phyloP scores from a whole-genome alignment of 768 basidiomycete genomes.

The Mrakia gelida region DNA sequence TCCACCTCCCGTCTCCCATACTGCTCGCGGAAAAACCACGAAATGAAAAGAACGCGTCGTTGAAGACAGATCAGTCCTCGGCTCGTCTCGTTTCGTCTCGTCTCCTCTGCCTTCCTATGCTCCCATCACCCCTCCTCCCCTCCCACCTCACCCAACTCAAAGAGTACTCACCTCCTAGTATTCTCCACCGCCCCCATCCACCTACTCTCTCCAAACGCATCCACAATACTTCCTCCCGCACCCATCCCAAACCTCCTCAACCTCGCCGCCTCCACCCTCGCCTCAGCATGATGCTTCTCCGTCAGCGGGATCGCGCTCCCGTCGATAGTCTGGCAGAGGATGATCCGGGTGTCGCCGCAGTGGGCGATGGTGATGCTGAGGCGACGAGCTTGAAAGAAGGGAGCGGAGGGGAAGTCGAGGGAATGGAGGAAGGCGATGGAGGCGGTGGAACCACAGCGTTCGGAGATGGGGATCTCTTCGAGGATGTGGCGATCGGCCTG shows the following conservation, averaged over 20 bases:
- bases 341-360: slow-evolving; percentile 69
- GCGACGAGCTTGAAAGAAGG: slow-evolving; percentile 74
- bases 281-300: slow-evolving; percentile 92
- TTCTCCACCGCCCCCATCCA: slow-evolving; percentile 96
- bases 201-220: slow-evolving; percentile 90
- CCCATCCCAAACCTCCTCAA: slow-evolving; percentile 69
- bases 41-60: not conserved
- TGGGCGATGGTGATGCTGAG: slow-evolving; percentile 85
- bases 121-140: slow-evolving; percentile 84
- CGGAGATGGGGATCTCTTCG: slow-evolving; percentile 58
- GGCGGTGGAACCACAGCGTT: slow-evolving; percentile 80
- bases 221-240: slow-evolving; percentile 71
- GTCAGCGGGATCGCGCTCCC: slow-evolving; percentile 81
- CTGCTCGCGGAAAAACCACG: not conserved
- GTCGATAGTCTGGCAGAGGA: slow-evolving; percentile 68
- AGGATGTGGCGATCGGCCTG: slow-evolving; percentile 74
- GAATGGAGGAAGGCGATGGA: slow-evolving; percentile 89
- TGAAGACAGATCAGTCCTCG: no score
- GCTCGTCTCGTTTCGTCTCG: no score
- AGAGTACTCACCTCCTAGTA: slow-evolving; percentile 74
- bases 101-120: slow-evolving; percentile 80
- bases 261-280: slow-evolving; percentile 75
- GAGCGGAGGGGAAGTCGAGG: slow-evolving; percentile 66
- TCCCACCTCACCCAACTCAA: slow-evolving; percentile 97
- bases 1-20: slow-evolving; percentile 82